Conservation (phyloP, 306 rosid genomes). For the Oemleria cerasiformis region DNA sequence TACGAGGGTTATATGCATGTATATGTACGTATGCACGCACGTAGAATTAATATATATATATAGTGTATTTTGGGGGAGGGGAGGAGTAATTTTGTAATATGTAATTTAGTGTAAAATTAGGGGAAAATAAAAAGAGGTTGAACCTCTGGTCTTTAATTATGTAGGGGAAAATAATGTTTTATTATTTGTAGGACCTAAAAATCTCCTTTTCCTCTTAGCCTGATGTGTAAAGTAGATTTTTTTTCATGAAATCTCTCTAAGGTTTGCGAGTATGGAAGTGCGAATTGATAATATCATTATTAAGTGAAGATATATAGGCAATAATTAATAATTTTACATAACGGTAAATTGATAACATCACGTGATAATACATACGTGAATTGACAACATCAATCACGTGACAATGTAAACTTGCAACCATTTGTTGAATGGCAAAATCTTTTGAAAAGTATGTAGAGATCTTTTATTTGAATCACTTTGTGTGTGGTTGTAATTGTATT, state of each 20-base stretch:
- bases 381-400: too few relatives aligned
- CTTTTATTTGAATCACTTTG: constrained; percentile 14
- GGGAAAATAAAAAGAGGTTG: constrained; percentile 20
- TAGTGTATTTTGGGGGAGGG: constrained; percentile 7
- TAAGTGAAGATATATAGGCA: too few relatives aligned
- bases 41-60: constrained; percentile 18
- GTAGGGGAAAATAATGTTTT: constrained; percentile 15
- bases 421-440: not conserved
- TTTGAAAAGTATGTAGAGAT: constrained; percentile 1
- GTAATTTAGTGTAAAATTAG: constrained; percentile 5
- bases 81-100: constrained; percentile 35
- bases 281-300: too few relatives aligned
- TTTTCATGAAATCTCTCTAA: constrained; percentile 26
- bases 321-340: too few relatives aligned
- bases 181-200: constrained; percentile 41
- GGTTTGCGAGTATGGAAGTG: too few relatives aligned
- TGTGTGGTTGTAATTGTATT: not conserved
- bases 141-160: constrained; percentile 18
- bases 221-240: constrained; percentile 45
- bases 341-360: too few relatives aligned
- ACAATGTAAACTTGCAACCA: too few relatives aligned
- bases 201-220: constrained; percentile 40
- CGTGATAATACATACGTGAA: too few relatives aligned
- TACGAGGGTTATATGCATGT: not conserved
- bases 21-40: too few relatives aligned